Evolutionary conservation across 805 yeast species (phyloP).

Genomic region (Zygosaccharomyces kombuchaensis): DNA sequence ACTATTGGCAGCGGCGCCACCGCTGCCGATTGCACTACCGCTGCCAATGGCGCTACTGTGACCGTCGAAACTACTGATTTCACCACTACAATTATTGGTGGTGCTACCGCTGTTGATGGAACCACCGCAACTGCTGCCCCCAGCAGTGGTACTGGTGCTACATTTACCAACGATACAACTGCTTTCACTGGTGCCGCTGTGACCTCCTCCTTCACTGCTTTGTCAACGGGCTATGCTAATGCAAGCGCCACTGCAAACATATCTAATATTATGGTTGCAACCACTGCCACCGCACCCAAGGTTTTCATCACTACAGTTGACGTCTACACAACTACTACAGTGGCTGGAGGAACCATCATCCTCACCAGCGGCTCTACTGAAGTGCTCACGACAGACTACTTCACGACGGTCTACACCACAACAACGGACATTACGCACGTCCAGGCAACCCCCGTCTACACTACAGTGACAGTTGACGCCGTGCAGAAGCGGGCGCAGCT

Average conservation of each 20-base stretch:
- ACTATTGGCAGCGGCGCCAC: conserved; percentile 13
- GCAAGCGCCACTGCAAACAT: conserved; percentile 13
- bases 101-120: conserved; percentile 7
- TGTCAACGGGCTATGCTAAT: conserved; percentile 6
- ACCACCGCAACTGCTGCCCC: background rate
- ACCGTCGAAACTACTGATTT: conserved; percentile 10
- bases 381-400: conserved; percentile 5
- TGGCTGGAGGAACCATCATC: conserved; percentile 12
- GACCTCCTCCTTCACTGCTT: conserved; percentile 9
- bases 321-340: background rate
- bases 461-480: background rate
- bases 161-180: conserved; percentile 5
- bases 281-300: conserved; percentile 5
- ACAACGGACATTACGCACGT: conserved; percentile 4
- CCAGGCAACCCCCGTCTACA: background rate
- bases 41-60: background rate
- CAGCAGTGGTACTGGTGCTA: conserved; percentile 3
- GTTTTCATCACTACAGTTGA: conserved; percentile 12
- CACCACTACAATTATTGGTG: conserved; percentile 8
- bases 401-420: conserved; percentile 8
- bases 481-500: background rate
- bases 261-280: conserved; percentile 9
- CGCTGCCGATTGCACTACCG: conserved; percentile 2
- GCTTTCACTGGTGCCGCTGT: conserved; percentile 1
- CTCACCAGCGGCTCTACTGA: conserved; percentile 11